These are phyloP conservation scores for Heterobasidion parviporum DNA, from an alignment of 1,284 basidiomycete species.

Conservation along the genomic window DNA sequence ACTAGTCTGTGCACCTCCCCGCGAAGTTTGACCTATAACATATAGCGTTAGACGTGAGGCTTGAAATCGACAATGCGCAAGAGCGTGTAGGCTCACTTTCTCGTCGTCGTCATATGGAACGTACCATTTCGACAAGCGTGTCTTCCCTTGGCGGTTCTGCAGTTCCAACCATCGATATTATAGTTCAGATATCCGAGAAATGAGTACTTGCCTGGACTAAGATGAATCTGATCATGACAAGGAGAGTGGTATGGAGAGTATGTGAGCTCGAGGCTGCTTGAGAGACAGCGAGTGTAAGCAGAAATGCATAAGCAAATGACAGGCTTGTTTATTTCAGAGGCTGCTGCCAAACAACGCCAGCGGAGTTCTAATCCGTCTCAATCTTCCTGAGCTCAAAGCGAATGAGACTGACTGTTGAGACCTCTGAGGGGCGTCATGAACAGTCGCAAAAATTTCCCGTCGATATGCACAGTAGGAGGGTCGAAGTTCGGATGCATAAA, in stretches of 20 bases:
- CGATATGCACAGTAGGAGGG: not conserved
- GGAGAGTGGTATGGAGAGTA: not conserved
- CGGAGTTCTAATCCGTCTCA: no score
- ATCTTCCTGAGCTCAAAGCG: no score
- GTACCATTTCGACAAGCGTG: constrained; percentile 95
- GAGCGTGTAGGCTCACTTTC: constrained; percentile 50
- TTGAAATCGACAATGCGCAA: not conserved
- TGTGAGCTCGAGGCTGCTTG: not conserved
- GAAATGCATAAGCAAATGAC: not conserved
- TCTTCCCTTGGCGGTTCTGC: constrained; percentile 97
- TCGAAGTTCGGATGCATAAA: not conserved
- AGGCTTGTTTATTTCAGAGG: not conserved
- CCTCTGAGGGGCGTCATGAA: no score
- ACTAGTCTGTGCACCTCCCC: constrained; percentile 95
- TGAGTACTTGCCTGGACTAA: constrained; percentile 6
- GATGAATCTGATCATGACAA: constrained; percentile 10
- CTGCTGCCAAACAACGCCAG: not conserved
- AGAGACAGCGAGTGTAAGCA: not conserved
- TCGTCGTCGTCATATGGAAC: constrained; percentile 93
- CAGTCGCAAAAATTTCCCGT: not conserved
- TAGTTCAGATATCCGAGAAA: not conserved
- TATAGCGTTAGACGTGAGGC: not conserved
- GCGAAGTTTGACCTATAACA: constrained; percentile 70
- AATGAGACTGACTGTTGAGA: no score
- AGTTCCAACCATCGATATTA: not conserved